Evolutionary conservation across 805 yeast genomes (phyloP), one percentile per base, ranked within the genome.

Genomic region (Nakazawaea holstii): DNA sequence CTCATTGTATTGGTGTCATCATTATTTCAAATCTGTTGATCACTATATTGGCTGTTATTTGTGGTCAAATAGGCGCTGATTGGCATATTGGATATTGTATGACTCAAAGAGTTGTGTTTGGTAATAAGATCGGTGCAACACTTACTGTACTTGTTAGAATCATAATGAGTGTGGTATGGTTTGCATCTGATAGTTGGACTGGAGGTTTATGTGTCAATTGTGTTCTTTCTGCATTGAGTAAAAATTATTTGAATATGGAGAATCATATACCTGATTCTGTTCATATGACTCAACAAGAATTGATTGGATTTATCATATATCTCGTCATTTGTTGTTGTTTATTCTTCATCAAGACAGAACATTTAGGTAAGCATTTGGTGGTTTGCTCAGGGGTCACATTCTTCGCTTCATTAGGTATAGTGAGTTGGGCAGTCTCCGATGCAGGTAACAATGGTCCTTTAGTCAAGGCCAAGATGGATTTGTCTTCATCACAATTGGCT

Each of bases 261-360:
- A 65, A 67, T 43, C 64, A 69, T 29, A 47, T 66, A 33, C 53
- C 65, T 10, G 53, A 48, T 8, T 52, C 57, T 28, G 68, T 68
- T 2, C 56, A 62, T 31, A 66, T 70, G 70, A 55, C 64, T 2
- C 62, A 66, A 13, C 62, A 61, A 53, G 67, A 67, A 31, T 50
- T 69, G 35, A 59, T 69, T 35, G 71, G 72, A 2, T 70, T 68
- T 47, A 50, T 68, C 38, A 47, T 67, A 17, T 62, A 59, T 47
- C 61, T 59, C 36, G 11, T 59, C 4, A 43, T 59, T 7, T 48
- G 51, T 8, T 39, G 55, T 7, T 53, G 55, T 4, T 48, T 56
- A 14, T 52, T 55, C 11, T 49, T 55, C 39, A 39, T 52, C 28
- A 52, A 49, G 36, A 63, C 65, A 1, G 62, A 60, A 37, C 47